Evolutionary conservation across 148 eudicot species (phyloP).

Genomic region (Spergularia bocconei): DNA sequence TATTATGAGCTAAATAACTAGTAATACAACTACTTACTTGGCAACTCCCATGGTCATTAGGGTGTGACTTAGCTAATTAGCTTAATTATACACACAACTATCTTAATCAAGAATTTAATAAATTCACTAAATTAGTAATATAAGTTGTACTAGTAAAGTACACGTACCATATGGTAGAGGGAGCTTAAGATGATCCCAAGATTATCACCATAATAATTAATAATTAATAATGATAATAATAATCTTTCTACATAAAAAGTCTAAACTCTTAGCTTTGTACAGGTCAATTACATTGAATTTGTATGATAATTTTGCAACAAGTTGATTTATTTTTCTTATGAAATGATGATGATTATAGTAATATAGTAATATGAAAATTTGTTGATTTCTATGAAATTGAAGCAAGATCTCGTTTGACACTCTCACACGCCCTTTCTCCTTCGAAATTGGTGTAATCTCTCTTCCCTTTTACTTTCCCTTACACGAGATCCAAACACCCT

Average conservation of each 20-base stretch:
- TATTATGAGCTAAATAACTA: neutral
- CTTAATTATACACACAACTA: slow-evolving; percentile 5
- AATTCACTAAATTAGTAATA: neutral
- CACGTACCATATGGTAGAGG: slow-evolving; percentile 15
- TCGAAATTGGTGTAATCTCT: slow-evolving; percentile 42
- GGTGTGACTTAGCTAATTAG: slow-evolving; percentile 29
- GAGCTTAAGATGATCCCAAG: slow-evolving; percentile 25
- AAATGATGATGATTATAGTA: neutral
- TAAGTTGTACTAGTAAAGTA: neutral
- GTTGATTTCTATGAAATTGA: slow-evolving; percentile 37
- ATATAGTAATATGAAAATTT: slow-evolving; percentile 9
- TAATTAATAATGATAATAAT: neutral
- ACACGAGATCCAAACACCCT: slow-evolving; percentile 67
- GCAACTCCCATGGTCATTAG: slow-evolving; percentile 37
- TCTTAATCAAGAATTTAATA: slow-evolving; percentile 2
- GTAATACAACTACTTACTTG: slow-evolving; percentile 20
- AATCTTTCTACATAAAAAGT: slow-evolving; percentile 29
- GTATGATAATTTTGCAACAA: neutral
- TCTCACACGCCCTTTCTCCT: slow-evolving; percentile 22
- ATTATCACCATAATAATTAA: neutral
- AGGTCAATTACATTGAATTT: slow-evolving; percentile 24
- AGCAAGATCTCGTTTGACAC: slow-evolving; percentile 48
- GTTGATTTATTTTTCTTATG: slow-evolving; percentile 8
- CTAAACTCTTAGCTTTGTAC: slow-evolving; percentile 26
- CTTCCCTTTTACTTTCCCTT: slow-evolving; percentile 28